Evolutionary conservation across 306 rosid species (phyloP).

Genomic region (Cicer judaicum): DNA sequence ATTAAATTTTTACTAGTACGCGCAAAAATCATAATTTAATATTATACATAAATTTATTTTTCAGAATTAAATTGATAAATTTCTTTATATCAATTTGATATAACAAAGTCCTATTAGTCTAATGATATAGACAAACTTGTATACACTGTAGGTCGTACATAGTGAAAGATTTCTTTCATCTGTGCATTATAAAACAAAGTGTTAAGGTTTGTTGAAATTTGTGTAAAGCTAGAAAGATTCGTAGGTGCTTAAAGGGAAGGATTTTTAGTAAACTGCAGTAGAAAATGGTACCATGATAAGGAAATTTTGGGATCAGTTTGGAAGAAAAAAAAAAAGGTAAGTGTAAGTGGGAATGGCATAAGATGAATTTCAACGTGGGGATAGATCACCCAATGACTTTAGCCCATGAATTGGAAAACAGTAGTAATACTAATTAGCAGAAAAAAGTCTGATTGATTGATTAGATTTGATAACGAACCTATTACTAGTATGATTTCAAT

Average conservation of each 20-base stretch:
- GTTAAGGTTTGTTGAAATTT: not conserved
- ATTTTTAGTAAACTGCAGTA: not conserved
- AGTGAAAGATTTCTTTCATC: too few relatives aligned
- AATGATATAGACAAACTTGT: too few relatives aligned
- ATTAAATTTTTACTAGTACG: too few relatives aligned
- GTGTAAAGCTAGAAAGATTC: slow-evolving; percentile 23
- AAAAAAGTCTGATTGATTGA: slow-evolving; percentile 14
- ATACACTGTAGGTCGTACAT: too few relatives aligned
- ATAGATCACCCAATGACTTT: slow-evolving; percentile 7
- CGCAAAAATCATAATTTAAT: too few relatives aligned
- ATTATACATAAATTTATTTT: too few relatives aligned
- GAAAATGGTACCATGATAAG: slow-evolving; percentile 23
- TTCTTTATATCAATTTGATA: too few relatives aligned
- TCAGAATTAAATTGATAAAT: too few relatives aligned
- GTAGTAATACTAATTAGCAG: not conserved
- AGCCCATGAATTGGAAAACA: slow-evolving; percentile 5
- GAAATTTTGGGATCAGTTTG: slow-evolving; percentile 2
- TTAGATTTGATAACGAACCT: not conserved
- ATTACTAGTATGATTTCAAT: not conserved
- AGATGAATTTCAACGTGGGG: not conserved
- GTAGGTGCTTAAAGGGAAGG: not conserved
- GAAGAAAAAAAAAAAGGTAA: not conserved
- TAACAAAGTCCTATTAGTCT: too few relatives aligned
- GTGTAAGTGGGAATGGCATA: slow-evolving; percentile 35
- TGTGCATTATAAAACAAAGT: not conserved